Evolutionary conservation across 805 yeast species (phyloP), one percentile per base, ranked within the genome.

Genomic region (Yueomyces sp.): DNA sequence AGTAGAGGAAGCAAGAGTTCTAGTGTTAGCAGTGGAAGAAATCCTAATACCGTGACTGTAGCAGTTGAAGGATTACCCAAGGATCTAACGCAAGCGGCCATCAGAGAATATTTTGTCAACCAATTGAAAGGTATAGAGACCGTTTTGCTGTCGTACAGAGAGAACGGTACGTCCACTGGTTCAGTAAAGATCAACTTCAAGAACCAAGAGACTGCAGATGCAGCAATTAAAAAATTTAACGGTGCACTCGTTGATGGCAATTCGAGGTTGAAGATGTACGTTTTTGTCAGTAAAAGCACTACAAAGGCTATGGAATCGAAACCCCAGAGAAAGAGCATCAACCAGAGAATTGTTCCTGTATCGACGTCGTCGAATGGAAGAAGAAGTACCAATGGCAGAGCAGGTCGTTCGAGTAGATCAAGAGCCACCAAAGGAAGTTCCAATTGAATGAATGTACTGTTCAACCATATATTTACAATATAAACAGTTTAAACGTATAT

Each of bases 211-310:
- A 73, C 73, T 61, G 97, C 97, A 42, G 67, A 74, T 48, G 71
- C 68, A 56, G 95, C 96, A 41, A 83, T 84, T 56, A 76, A 78
- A 57, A 80, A 79, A 57, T 90, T 81, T 70, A 84, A 90, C 64
- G 90, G 92, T 58, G 90, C 95, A 39, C 88, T 95, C 57, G 83
- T 92, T 55, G 98, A 92, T 60, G 80, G 80, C 42, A 95, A 95
- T 45, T 28, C n/a, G 29, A 38, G 7, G 28, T 38, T 26, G 30
- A 30, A n/a, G 4, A 38, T 38, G 31, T 27, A n/a, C 28, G 19
- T 19, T 5, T 26, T 7, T 37, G 5, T 39, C 37, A 41, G 36
- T 57, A 64, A 69, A 47, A 66, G 19, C 19, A 19, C 19, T 19
- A 19, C 19, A 19, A 19, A 19, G 19, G 19, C 19, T 19, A 2